These are phyloP conservation scores for Eimeria sp. DNA, from an alignment of 169 alveolate genomes.

Conservation along the genomic window DNA sequence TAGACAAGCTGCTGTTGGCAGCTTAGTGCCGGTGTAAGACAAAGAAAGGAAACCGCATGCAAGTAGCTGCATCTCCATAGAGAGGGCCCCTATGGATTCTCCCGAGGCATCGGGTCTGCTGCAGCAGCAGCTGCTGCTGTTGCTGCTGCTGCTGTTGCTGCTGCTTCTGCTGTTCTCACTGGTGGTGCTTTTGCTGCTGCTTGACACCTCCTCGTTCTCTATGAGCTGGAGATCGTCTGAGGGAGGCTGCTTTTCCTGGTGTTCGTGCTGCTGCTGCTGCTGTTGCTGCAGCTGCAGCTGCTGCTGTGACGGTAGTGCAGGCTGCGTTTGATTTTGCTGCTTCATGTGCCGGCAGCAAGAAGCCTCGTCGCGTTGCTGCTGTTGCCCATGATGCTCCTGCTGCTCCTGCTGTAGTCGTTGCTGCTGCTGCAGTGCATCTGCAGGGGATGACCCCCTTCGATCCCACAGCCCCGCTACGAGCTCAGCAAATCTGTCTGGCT, in stretches of 20 bases:
- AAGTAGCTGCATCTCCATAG: slow-evolving; percentile 8
- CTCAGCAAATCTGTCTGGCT: background rate
- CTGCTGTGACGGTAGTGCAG: background rate
- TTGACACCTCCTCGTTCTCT: too few relatives aligned
- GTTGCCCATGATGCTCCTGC: background rate
- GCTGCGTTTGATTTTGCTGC: background rate
- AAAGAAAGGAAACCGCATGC: slow-evolving; percentile 8
- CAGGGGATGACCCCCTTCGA: background rate
- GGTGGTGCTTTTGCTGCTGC: background rate
- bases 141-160: slow-evolving; percentile 15
- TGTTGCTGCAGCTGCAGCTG: slow-evolving; percentile 17
- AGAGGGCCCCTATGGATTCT: background rate
- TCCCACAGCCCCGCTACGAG: slow-evolving; percentile 16
- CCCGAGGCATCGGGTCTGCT: background rate
- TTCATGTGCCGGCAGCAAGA: background rate
- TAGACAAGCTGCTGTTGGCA: slow-evolving; percentile 29
- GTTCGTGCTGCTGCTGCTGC: slow-evolving; percentile 7
- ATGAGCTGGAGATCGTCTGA: too few relatives aligned
- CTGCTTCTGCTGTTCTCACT: background rate
- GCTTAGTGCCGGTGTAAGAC: background rate
- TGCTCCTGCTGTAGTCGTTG: background rate
- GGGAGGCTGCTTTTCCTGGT: too few relatives aligned
- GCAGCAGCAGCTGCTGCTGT: slow-evolving; percentile 17
- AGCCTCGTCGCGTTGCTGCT: background rate
- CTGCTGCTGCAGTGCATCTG: too few relatives aligned